Evolutionary conservation across 352 stramenopile species (phyloP).

Genomic region (Phytophthora pseudosyringae): DNA sequence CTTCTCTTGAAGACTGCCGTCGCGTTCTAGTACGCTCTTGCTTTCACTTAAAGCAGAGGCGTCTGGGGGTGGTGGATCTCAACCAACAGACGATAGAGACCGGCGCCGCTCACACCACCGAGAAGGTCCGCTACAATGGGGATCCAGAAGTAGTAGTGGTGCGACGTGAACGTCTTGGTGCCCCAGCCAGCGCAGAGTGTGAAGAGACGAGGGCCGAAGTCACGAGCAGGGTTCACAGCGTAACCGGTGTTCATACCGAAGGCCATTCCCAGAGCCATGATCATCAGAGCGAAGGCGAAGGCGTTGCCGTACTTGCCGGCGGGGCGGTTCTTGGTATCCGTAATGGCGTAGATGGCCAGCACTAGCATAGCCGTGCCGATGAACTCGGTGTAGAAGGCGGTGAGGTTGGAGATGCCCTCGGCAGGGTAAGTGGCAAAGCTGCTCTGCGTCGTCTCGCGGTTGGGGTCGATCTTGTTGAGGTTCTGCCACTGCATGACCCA

Average conservation of each 20-base stretch:
- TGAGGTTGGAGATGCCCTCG: conserved; percentile 13
- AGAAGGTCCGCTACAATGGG: conserved; percentile 48
- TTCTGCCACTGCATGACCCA: too few species aligned
- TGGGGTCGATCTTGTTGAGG: too few species aligned
- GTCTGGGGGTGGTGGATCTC: conserved; percentile 46
- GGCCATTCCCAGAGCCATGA: conserved; percentile 63
- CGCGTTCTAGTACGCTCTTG: conserved; percentile 9
- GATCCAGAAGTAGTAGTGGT: conserved; percentile 63
- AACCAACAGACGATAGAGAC: conserved; percentile 41
- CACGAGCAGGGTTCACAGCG: conserved; percentile 49
- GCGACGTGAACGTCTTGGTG: conserved; percentile 44
- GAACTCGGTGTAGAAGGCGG: conserved; percentile 42
- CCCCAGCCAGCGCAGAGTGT: conserved; percentile 49
- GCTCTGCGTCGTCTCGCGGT: background rate
- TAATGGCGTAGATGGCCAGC: conserved; percentile 58
- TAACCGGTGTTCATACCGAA: conserved; percentile 41
- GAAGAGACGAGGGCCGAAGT: conserved; percentile 51
- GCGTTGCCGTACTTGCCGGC: conserved; percentile 38
- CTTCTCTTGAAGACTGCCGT: background rate
- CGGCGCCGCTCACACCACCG: conserved; percentile 38
- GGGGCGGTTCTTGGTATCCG: conserved; percentile 48
- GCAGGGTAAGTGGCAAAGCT: background rate
- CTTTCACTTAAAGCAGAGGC: conserved; percentile 8
- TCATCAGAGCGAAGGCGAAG: conserved; percentile 49
- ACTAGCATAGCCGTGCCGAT: conserved; percentile 56